These are phyloP conservation scores for Stromatinia cepivora DNA, from an alignment of 2,329 filamentous ascomycete genomes.

Conservation along the genomic window DNA sequence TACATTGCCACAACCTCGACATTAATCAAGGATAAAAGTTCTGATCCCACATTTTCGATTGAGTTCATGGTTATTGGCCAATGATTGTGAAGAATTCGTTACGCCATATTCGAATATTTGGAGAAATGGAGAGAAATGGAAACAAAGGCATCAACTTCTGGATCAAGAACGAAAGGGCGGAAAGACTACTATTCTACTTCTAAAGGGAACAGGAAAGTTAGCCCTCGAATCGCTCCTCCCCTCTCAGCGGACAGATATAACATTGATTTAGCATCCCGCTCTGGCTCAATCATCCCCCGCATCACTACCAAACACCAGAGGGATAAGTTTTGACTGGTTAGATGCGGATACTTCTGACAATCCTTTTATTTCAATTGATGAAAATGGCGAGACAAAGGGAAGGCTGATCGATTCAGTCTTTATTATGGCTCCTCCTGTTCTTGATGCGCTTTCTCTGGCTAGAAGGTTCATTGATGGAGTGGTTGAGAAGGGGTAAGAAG, in stretches of 20 bases:
- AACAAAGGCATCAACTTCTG: background rate
- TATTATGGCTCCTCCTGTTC: constrained; percentile 44
- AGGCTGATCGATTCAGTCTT: constrained; percentile 44
- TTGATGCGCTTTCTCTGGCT: constrained; percentile 42
- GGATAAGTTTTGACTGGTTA: constrained; percentile 49
- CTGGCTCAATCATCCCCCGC: constrained; percentile 33
- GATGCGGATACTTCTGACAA: constrained; percentile 45
- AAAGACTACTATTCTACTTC: constrained; percentile 32
- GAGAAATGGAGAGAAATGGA: background rate
- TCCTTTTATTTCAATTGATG: constrained; percentile 37
- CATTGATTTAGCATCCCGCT: constrained; percentile 45
- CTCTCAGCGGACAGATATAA: constrained; percentile 40
- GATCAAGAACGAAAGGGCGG: background rate
- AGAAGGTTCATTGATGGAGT: constrained; percentile 48
- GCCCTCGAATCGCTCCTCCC: constrained; percentile 44
- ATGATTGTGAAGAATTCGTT: background rate
- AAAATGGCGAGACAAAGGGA: background rate
- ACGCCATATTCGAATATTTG: background rate
- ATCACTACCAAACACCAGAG: constrained; percentile 25
- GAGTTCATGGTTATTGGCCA: background rate
- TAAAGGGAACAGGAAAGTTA: constrained; percentile 50
- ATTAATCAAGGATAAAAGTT: background rate
- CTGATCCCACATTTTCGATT: background rate
- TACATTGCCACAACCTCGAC: background rate
- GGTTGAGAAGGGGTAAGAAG: constrained; percentile 41